Base-by-base conservation (phyloP, 371 early-diverging fungal species). In the Basidiobolus meristosporus region DNA sequence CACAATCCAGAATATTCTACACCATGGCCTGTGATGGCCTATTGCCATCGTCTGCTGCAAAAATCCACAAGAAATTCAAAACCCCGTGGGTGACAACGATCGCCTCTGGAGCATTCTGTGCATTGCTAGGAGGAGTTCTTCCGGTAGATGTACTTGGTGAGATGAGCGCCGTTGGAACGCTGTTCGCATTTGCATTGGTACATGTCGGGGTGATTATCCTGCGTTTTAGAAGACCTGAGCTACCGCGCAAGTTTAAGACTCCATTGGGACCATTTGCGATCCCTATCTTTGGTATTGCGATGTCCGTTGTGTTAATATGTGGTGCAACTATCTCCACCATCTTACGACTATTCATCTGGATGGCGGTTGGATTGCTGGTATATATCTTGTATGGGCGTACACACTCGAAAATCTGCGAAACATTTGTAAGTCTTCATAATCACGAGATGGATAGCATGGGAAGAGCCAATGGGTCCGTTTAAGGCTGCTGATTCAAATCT, bases 1-100 rank as follows among this genome's bases (percentile, higher is more conserved):
- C 68, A 14, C 89, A 90, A 57, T 75, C 91, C 1, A 82, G 90
- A 41, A 83, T 91, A 28, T 79, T 89, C 42, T 76, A 73, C 41
- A 57, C 82, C 19, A 88, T 91, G 89, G 81, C 89, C 52, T 36
- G 36, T 17, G 46, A 45, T 40, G 46, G 46, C 15, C 40, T 52
- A 7, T 33, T 49, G 2, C 39, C 45, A 43, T 59, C 62, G 12
- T 40, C 59, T 12, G 63, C 68, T 35, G 51, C 59, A 26, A 54
- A 52, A 20, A 34, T 70, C 34, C 60, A 56, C 44, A 50, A 34
- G 10, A 43, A 50, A 1, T 70, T 63, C 57, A 57, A 70, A 53
- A 87, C 85, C 0, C 89, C 90, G 11, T 72, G 72, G 31, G 43
- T 80, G 10, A 58, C 82, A 18, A 87, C 84, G 0, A 38, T 79